Percentiles rank a stretch among this genome's conserved stretches.
phyloP scores from a whole-genome alignment of 192 early-diverging fungal species.

The Coemansia sp. region DNA sequence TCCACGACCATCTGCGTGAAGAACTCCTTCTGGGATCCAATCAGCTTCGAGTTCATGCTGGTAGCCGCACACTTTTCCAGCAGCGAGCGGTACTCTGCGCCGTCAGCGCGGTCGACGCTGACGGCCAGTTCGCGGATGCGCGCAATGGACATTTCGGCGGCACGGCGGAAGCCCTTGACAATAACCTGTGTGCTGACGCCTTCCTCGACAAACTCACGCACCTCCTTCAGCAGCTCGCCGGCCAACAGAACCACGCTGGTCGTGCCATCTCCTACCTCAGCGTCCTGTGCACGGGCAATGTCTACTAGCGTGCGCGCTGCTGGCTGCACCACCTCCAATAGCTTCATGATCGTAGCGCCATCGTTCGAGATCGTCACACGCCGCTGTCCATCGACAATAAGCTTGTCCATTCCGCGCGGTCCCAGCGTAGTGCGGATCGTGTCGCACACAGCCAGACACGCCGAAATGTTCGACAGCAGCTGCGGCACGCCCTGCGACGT shows the following conservation, averaged over 20 bases:
- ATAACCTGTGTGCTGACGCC: conserved; percentile 92
- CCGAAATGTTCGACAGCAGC: conserved; percentile 96
- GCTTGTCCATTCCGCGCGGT: conserved; percentile 98
- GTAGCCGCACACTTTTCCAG: conserved; percentile 97
- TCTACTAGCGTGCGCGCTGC: conserved; percentile 98
- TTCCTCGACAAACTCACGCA: conserved; percentile 92
- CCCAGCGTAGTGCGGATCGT: conserved; percentile 95
- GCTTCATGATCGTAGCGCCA: conserved; percentile 97
- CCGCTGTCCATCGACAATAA: conserved; percentile 93
- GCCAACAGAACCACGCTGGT: conserved; percentile 96
- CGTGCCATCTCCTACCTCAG: conserved; percentile 98
- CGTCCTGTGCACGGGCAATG: conserved; percentile 97
- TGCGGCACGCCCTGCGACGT: conserved; percentile 97
- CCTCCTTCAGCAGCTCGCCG: conserved; percentile 94
- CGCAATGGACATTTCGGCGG: conserved; percentile 87
- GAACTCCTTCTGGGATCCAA: conserved; percentile 94
- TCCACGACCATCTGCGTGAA: conserved; percentile 99
- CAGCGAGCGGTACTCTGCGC: conserved; percentile 80
- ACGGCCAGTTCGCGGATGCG: conserved; percentile 93
- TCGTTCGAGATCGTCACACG: conserved; percentile 97
- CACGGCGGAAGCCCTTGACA: conserved; percentile 91
- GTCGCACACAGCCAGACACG: conserved; percentile 92
- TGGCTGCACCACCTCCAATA: conserved; percentile 97
- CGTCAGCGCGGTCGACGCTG: conserved; percentile 76
- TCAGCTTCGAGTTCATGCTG: conserved; percentile 97